Evolutionary conservation across 202 grass and related monocot species (phyloP), one percentile per base, ranked within the genome.

Genomic region (Alloteropsis angusta): DNA sequence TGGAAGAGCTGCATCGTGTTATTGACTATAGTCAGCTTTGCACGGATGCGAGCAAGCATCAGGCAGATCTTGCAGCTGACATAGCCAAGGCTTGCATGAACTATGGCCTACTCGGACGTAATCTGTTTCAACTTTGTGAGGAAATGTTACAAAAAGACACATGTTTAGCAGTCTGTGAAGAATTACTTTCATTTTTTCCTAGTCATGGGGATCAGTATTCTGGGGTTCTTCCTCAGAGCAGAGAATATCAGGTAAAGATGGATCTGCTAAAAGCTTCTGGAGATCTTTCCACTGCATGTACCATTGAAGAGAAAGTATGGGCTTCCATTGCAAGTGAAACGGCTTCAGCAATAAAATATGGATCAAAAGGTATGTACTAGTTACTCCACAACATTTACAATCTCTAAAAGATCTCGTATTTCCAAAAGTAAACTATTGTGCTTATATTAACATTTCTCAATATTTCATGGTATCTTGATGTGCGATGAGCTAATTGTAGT

Each of bases 251-350:
- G 83, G 83, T 94, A 35, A 88, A 92, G 76, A 76, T 88, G 60
- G 94, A 97, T 92, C 89, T 97, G 79, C 89, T 94, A 43, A 90
- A 75, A 75, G 83, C 83, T 87, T 97, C 85, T 77, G 85, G 85
- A 79, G 89, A 97, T 90, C 78, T 83, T 85, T 85, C 70, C 56
- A n/a, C 80, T 80, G 87, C 91, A 85, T 68, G 19, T 76, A 60
- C 72, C 13, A 44, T 94, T 77, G 91, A 97, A 77, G 66, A 90
- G 69, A 90, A 87, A 79, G 85, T 97, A 80, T 97, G 89, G 89
- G 81, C 76, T 83, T 93, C 95, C 58, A 88, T 97, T 42, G 74
- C 87, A 49, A 83, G 71, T 76, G 95, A 97, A 88, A 97, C 95
- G 86, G 85, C 91, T 43, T 87, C 80, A 53, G 89, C 87, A 18